Evolutionary conservation across 1,284 basidiomycete species (phyloP), one percentile per base, ranked within the genome.

Genomic region (Tranzscheliella williamsii): DNA sequence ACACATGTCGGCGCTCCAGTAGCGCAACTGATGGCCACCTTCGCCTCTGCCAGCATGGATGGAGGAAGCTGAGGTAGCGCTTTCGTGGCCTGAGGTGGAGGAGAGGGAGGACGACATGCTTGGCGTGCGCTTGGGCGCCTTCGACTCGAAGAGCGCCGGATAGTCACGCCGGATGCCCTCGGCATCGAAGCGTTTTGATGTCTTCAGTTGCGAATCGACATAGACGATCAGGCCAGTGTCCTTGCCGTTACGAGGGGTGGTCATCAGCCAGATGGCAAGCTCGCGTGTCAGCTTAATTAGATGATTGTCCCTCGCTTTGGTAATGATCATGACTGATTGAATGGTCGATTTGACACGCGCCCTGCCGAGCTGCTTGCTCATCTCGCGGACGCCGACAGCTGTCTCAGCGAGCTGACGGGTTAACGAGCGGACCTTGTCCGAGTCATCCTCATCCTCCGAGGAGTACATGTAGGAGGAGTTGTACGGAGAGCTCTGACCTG

Each of bases 1-100:
- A 80, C 95, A 99, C 92, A 99, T 95, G 42, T 90, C 89, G 51
- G 87, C 86, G 0, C 92, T 97, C 95, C 95, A 98, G 78, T 94
- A 99, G 36, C 95, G 84, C 39, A 99, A 81, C 76, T 97, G 93
- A 12, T 62, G 50, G 16, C 48, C 52, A 5, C 95, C 95, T 52
- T 93, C 69, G 24, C 23, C 38, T 17, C 50, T 30, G 22, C 47
- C 52, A 24, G 11, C 22, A 6, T 11, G 23, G 31, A 42, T 58
- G 23, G 24, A 37, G 9, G 47, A 51, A n/a, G n/a, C n/a, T n/a
- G n/a, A n/a, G n/a, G n/a, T n/a, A 9, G 42, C 54, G 37, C 42
- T 45, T 18, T 65, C 65, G 15, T 44, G 37, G 17, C 20, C 47
- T 13, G 58, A 62, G 13, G 57, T 46, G 11, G 57, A 53, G 6